Conservation (phyloP, 1,284 basidiomycete species). For the Malassezia vespertilionis region DNA sequence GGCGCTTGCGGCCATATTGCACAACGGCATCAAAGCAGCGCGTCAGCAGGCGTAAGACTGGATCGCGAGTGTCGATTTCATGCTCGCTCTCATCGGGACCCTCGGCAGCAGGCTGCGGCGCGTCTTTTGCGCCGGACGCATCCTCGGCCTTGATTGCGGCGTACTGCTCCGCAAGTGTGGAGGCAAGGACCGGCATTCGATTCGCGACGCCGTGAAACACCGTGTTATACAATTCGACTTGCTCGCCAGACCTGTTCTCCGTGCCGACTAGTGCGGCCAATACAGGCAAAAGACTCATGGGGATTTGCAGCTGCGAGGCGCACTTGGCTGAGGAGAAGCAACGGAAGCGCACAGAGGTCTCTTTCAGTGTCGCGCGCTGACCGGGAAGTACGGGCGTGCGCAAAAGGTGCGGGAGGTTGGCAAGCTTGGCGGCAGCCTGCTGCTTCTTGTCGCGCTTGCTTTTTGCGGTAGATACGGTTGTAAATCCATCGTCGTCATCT, state of each 20-base stretch:
- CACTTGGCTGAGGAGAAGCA: constrained; percentile 13
- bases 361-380: background rate
- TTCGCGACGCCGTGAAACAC: constrained; percentile 17
- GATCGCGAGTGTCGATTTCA: constrained; percentile 10
- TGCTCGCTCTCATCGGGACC: background rate
- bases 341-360: constrained; percentile 12
- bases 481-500: constrained; percentile 14
- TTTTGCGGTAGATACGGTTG: constrained; percentile 4
- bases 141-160: background rate
- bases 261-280: constrained; percentile 16
- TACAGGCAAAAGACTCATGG: constrained; percentile 12
- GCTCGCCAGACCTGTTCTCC: constrained; percentile 9
- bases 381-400: constrained; percentile 11
- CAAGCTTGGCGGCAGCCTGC: constrained; percentile 7
- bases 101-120: background rate
- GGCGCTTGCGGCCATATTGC: constrained; percentile 16
- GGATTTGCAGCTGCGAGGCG: constrained; percentile 14
- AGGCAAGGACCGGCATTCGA: constrained; percentile 13
- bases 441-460: constrained; percentile 12
- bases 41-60: constrained; percentile 13
- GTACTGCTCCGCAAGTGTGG: constrained; percentile 14
- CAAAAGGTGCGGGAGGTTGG: constrained; percentile 14
- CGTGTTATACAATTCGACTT: constrained; percentile 10
- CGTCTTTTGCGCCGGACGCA: background rate
- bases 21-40: constrained; percentile 12